These are phyloP conservation scores for Sicyos baderoa DNA, from an alignment of 306 rosid species.

Conservation along the genomic window DNA sequence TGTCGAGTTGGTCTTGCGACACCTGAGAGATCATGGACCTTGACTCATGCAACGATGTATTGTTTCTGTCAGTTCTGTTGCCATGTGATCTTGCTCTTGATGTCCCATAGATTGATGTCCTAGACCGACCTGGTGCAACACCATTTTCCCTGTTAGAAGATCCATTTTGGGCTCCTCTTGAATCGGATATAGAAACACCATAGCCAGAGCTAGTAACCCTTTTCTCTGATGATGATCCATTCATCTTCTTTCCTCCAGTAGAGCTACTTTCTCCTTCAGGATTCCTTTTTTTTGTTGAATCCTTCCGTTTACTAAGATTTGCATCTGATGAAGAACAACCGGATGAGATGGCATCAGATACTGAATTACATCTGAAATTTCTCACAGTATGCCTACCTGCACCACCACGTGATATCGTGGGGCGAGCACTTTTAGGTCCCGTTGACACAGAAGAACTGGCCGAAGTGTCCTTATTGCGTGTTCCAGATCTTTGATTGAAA, in stretches of 20 bases:
- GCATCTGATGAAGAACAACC: constrained; percentile 62
- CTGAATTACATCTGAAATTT: constrained; percentile 68
- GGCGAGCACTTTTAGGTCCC: constrained; percentile 36
- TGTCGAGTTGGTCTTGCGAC: constrained; percentile 34
- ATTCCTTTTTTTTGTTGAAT: constrained; percentile 50
- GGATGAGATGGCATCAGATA: constrained; percentile 60
- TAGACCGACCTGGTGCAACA: constrained; percentile 46
- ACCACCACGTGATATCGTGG: constrained; percentile 39
- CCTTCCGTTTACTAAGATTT: constrained; percentile 45
- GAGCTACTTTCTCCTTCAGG: constrained; percentile 88
- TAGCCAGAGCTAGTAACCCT: constrained; percentile 41
- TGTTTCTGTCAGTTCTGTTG: constrained; percentile 51
- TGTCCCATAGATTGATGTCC: constrained; percentile 39
- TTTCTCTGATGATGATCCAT: constrained; percentile 43
- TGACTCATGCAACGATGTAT: constrained; percentile 31
- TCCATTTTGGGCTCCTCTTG: constrained; percentile 53
- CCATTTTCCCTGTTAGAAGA: constrained; percentile 41
- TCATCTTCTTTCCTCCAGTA: constrained; percentile 72
- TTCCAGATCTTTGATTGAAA: constrained; percentile 47
- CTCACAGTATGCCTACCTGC: constrained; percentile 63
- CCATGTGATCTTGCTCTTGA: constrained; percentile 41
- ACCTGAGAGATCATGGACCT: constrained; percentile 32
- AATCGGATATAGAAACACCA: constrained; percentile 68
- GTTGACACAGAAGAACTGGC: constrained; percentile 23
- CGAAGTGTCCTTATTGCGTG: constrained; percentile 39